Evolutionary conservation across 2,329 filamentous ascomycete species (phyloP).

Genomic region (Balansia obtecta): DNA sequence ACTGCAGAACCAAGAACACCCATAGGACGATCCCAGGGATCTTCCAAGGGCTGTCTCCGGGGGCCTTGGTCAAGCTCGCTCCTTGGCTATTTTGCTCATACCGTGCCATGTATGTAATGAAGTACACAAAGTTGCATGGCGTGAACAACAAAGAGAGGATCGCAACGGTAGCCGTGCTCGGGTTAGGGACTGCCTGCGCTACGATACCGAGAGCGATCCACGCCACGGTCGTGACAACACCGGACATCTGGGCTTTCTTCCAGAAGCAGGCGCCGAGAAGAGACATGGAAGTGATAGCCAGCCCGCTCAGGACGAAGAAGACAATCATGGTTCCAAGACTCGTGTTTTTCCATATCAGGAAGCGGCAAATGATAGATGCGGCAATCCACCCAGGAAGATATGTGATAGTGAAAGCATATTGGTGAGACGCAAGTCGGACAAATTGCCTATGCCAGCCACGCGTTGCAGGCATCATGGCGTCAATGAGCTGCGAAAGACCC

Average conservation of each 20-base stretch:
- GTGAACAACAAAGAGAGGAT: conserved; percentile 68
- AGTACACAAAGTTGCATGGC: conserved; percentile 80
- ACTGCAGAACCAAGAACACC: conserved; percentile 67
- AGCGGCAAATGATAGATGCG: conserved; percentile 51
- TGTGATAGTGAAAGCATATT: conserved; percentile 61
- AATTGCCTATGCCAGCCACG: conserved; percentile 62
- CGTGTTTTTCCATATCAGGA: conserved; percentile 51
- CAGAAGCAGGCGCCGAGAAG: conserved; percentile 76
- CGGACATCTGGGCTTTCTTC: conserved; percentile 75
- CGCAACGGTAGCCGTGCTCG: conserved; percentile 50
- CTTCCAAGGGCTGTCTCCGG: conserved; percentile 54
- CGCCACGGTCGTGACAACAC: conserved; percentile 65
- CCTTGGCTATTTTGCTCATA: conserved; percentile 53
- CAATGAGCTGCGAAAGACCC: conserved; percentile 78
- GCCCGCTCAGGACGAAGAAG: conserved; percentile 63
- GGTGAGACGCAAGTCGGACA: conserved; percentile 40
- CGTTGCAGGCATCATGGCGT: conserved; percentile 75
- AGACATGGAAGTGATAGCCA: conserved; percentile 68
- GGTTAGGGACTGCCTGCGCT: conserved; percentile 58
- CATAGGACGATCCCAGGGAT: conserved; percentile 66
- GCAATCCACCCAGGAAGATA: conserved; percentile 78
- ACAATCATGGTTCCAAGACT: conserved; percentile 54
- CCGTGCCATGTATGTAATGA: conserved; percentile 61
- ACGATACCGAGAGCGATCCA: conserved; percentile 69
- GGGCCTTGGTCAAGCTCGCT: conserved; percentile 47